A percentile compares a stretch with the other conserved stretches of the same genome.
phyloP scores from a whole-genome alignment of 192 early-diverging fungal species.

The Chytriomyces sp. region DNA sequence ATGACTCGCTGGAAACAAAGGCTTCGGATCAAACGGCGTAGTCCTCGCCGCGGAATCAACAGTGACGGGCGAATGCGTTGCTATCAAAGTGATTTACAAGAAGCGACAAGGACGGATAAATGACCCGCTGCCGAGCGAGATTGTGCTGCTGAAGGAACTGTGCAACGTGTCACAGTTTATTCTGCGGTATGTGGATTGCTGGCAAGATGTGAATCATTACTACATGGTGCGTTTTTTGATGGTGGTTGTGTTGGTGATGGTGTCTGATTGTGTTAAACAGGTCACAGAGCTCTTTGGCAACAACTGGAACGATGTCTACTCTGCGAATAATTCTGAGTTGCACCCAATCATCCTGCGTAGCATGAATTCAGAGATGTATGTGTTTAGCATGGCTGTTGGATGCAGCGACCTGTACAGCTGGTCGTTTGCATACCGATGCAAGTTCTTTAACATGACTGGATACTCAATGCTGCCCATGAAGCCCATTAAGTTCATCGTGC shows the following conservation, averaged over 20 bases:
- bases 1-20: too few relatives aligned
- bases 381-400: slow-evolving; percentile 4
- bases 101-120: neutral
- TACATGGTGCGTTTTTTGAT: slow-evolving; percentile 27
- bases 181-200: slow-evolving; percentile 12
- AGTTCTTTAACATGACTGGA: neutral
- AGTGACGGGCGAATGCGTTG: neutral
- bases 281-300: neutral
- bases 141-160: neutral
- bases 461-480: neutral
- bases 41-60: slow-evolving; percentile 17
- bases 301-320: neutral
- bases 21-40: slow-evolving; percentile 31
- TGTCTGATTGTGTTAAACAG: neutral
- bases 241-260: neutral
- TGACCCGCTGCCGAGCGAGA: neutral
- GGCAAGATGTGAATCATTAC: slow-evolving; percentile 20
- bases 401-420: slow-evolving; percentile 13
- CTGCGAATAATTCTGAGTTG: neutral
- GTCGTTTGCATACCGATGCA: slow-evolving; percentile 3
- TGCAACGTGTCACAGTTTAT: neutral
- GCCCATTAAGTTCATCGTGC: slow-evolving; percentile 43
- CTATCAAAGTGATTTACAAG: slow-evolving; percentile 36
- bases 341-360: neutral
- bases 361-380: neutral